Evolutionary conservation across 805 yeast genomes (phyloP), one percentile per base, ranked within the genome.

Genomic region (Wickerhamomyces tratensis): DNA sequence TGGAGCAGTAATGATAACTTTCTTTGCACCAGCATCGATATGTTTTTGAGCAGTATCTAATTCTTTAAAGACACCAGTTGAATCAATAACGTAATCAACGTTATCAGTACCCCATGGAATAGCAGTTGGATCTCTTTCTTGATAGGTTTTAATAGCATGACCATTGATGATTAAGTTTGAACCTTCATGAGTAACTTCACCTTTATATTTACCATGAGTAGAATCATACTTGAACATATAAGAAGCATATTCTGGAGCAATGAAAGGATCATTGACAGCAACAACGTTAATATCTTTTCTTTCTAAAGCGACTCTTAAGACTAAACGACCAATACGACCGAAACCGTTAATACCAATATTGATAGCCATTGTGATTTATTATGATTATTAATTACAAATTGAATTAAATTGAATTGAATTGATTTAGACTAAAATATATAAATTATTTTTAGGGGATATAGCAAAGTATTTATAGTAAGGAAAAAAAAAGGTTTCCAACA

Each of bases 181-280:
- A 49, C 71, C 86, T 52, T 76, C 76, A 52, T 67, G 61, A 33
- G 61, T 61, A 45, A 86, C 95, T 47, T 71, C 77, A 61, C 96
- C 96, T 61, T 71, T 67, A 82, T 67, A 87, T 63, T 71, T 73
- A 61, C 95, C 94, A 74, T 86, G 96, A 53, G 95, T 86, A 48
- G 95, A 85, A 70, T 86, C 96, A 71, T 86, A 86, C 76, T 86
- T 87, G 85, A 86, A 86, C 87, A 86, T 79, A 78, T 86, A 86
- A 51, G 95, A 85, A 61, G 95, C 95, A 69, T 86, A 86, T 55
- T 86, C 95, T 47, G 93, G 76, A 49, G 79, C 78, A 59, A 86
- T 87, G 76, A 85, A 86, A 49, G 96, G 96, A 68, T 87, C 93
- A 68, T 87, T 87, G 76, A 87, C 72, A 53, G 94, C 94, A 51